These are phyloP conservation scores for Populus pruinosa DNA, from an alignment of 345 rosid species.

Conservation along the genomic window DNA sequence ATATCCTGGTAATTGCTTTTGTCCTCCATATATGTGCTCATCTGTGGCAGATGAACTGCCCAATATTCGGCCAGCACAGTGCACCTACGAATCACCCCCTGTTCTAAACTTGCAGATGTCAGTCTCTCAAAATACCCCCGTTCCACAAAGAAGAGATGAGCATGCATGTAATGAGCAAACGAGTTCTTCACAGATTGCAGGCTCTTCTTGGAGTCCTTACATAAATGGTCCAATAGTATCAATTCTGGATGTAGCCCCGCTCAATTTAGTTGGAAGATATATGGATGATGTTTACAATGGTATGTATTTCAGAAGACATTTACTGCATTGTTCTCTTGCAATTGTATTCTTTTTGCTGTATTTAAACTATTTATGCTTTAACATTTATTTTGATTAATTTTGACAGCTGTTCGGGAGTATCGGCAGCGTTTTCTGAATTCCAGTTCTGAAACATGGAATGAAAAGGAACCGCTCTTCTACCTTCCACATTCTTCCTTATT, in stretches of 20 bases:
- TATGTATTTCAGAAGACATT: slow-evolving; percentile 27
- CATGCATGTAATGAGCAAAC: slow-evolving; percentile 17
- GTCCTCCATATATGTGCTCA: slow-evolving; percentile 37
- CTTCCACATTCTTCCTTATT: slow-evolving; percentile 36
- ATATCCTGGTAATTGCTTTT: slow-evolving; percentile 49
- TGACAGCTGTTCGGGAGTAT: slow-evolving; percentile 63
- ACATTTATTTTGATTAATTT: slow-evolving; percentile 18
- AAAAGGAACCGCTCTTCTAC: slow-evolving; percentile 70
- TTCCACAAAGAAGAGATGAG: slow-evolving; percentile 13
- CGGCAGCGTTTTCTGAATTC: slow-evolving; percentile 54
- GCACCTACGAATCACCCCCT: slow-evolving; percentile 17
- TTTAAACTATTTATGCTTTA: slow-evolving; percentile 8
- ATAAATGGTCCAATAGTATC: slow-evolving; percentile 42
- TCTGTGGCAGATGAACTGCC: slow-evolving; percentile 37
- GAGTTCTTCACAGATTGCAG: slow-evolving; percentile 23
- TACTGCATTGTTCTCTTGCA: neutral
- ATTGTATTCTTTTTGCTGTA: slow-evolving; percentile 13
- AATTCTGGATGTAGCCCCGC: slow-evolving; percentile 57
- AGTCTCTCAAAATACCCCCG: slow-evolving; percentile 19
- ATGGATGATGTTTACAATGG: slow-evolving; percentile 59
- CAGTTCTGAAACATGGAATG: slow-evolving; percentile 42
- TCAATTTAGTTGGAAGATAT: slow-evolving; percentile 55
- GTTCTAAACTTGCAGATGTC: slow-evolving; percentile 22
- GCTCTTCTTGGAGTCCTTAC: slow-evolving; percentile 43
- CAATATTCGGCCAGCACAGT: slow-evolving; percentile 16